phyloP scores from a whole-genome alignment of 768 basidiomycete genomes.

The Termitomyces sp. region DNA sequence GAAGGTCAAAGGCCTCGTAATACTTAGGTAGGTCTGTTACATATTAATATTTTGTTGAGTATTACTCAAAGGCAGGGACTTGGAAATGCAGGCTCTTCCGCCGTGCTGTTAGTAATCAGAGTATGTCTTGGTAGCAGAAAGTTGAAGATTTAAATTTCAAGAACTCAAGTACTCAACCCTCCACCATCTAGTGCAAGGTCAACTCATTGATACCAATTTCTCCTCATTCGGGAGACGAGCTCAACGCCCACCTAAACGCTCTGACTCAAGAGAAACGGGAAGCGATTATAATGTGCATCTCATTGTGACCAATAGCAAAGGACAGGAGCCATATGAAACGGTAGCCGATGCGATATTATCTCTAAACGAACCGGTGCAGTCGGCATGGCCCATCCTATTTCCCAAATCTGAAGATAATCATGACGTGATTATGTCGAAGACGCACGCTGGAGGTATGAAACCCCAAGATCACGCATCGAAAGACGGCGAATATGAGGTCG shows the following conservation, averaged over 20 bases:
- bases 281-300: conserved; percentile 26
- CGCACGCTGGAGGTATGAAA: conserved; percentile 13
- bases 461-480: conserved; percentile 22
- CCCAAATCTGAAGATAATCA: too few relatives aligned
- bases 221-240: conserved; percentile 15
- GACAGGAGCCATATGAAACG: too few relatives aligned
- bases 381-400: conserved; percentile 14
- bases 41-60: neutral
- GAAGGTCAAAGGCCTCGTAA: conserved; percentile 23
- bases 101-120: too few relatives aligned
- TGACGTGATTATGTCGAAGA: neutral
- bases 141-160: too few relatives aligned
- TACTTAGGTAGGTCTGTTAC: conserved; percentile 24
- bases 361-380: conserved; percentile 16
- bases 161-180: too few relatives aligned
- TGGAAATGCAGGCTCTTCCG: neutral
- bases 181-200: too few relatives aligned
- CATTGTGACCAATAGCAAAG: too few relatives aligned
- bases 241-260: conserved; percentile 20
- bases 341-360: conserved; percentile 9
- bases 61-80: neutral
- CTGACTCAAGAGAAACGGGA: conserved; percentile 13
- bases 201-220: conserved; percentile 22
- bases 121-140: too few relatives aligned
- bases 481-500: conserved; percentile 22